A percentile compares a stretch with the other conserved stretches of the same genome.
Conservation (phyloP, 1,284 basidiomycete species). For the Apiotrichum montevideense region DNA sequence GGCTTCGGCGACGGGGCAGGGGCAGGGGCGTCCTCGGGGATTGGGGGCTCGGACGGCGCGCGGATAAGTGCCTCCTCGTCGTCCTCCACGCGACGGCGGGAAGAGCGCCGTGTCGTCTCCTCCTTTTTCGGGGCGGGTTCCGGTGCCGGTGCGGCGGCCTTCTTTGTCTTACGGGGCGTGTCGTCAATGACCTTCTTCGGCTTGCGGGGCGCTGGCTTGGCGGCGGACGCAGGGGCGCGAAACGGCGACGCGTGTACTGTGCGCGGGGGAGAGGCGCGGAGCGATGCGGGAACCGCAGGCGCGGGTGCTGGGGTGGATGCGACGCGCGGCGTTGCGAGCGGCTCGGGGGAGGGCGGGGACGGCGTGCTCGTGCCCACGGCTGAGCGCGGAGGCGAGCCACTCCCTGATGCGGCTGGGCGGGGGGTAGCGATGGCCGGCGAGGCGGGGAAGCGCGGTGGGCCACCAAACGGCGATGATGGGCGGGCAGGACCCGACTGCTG, state of each 20-base stretch:
- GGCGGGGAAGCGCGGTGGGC: constrained; percentile 38
- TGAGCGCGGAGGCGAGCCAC: neutral
- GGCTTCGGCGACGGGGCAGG: neutral
- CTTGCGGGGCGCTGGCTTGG: constrained; percentile 9
- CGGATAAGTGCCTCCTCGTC: neutral
- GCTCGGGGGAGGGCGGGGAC: neutral
- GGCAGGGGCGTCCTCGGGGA: constrained; percentile 11
- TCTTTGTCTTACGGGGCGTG: constrained; percentile 1
- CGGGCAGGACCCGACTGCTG: constrained; percentile 7
- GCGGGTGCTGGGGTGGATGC: neutral
- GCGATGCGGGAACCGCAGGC: constrained; percentile 11
- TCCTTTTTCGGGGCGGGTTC: too few relatives aligned
- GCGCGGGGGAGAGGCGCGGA: constrained; percentile 8
- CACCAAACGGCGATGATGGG: constrained; percentile 31
- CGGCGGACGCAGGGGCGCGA: constrained; percentile 15
- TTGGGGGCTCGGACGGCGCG: constrained; percentile 15
- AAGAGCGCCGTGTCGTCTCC: constrained; percentile 3
- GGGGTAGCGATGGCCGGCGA: constrained; percentile 4
- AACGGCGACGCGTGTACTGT: constrained; percentile 24
- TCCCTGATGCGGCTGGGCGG: neutral
- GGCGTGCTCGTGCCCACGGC: neutral
- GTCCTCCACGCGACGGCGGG: constrained; percentile 1
- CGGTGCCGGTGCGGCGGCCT: too few relatives aligned
- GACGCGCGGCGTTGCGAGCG: neutral
- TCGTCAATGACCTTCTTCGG: constrained; percentile 32